Conservation (phyloP, 495 filamentous ascomycete species). For the Podospora pseudocomata region DNA sequence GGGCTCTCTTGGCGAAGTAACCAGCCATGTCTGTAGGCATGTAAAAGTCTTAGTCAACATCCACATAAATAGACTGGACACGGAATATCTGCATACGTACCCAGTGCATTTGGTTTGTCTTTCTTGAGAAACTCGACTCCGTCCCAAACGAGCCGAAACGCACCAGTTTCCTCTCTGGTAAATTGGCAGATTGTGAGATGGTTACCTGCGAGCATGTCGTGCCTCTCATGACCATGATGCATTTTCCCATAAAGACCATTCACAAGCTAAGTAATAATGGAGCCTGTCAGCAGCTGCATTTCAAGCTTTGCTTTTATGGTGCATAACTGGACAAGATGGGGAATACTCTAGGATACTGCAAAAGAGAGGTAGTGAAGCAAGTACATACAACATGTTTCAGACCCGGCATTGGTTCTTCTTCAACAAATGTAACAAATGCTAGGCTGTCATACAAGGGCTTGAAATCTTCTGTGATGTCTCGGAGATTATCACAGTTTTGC, state of each 20-base stretch:
- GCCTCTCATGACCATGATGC: neutral
- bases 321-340: no score
- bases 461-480: constrained; percentile 12
- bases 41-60: neutral
- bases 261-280: neutral
- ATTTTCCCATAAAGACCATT: constrained; percentile 11
- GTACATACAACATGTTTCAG: constrained; percentile 6
- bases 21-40: neutral
- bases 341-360: no score
- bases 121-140: constrained; percentile 6
- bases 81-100: neutral
- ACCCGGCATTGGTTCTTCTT: constrained; percentile 8
- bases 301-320: neutral
- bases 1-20: constrained; percentile 2
- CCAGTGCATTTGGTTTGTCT: neutral
- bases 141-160: neutral
- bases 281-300: neutral
- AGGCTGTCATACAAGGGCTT: constrained; percentile 9
- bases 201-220: constrained; percentile 7
- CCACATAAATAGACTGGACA: no score
- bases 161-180: neutral
- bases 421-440: constrained; percentile 13
- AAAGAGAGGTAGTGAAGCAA: neutral
- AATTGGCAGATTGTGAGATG: constrained; percentile 20
- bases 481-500: constrained; percentile 5